Conservation (phyloP, 23 red algal species). For the Gracilariopsis chorda region DNA sequence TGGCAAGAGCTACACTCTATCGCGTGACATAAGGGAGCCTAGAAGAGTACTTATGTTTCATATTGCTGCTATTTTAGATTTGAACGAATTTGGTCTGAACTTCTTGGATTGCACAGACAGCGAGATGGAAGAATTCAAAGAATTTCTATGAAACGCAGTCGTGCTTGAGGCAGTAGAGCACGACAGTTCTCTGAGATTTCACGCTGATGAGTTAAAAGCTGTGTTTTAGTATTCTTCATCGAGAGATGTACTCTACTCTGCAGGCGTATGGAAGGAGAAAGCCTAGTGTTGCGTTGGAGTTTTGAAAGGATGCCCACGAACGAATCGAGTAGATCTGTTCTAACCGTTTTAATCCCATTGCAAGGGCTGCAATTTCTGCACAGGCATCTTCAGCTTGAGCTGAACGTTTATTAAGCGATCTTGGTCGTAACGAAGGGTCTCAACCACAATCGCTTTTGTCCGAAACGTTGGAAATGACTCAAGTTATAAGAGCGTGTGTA, state of each 20-base stretch:
- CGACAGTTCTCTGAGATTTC: neutral
- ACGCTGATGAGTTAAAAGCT: neutral
- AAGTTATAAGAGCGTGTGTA: no score
- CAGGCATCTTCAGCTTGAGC: neutral
- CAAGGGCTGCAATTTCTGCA: neutral
- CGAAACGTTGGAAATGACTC: neutral
- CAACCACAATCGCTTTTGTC: neutral
- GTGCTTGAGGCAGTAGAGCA: neutral
- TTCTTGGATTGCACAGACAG: neutral
- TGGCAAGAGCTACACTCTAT: neutral
- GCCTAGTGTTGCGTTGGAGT: neutral
- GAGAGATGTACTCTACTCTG: neutral
- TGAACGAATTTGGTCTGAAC: neutral
- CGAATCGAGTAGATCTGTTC: neutral
- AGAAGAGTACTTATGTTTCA: neutral
- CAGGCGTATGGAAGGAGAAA: neutral
- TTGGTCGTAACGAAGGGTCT: neutral
- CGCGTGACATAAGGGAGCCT: neutral
- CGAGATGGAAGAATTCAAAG: neutral
- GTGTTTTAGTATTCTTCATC: neutral
- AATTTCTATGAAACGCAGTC: neutral
- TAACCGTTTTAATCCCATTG: neutral
- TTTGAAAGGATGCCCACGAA: neutral
- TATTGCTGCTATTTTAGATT: neutral
- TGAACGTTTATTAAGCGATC: neutral